These are phyloP conservation scores for Leishmania gerbilli DNA, from an alignment of 208 protist species.

Conservation along the genomic window DNA sequence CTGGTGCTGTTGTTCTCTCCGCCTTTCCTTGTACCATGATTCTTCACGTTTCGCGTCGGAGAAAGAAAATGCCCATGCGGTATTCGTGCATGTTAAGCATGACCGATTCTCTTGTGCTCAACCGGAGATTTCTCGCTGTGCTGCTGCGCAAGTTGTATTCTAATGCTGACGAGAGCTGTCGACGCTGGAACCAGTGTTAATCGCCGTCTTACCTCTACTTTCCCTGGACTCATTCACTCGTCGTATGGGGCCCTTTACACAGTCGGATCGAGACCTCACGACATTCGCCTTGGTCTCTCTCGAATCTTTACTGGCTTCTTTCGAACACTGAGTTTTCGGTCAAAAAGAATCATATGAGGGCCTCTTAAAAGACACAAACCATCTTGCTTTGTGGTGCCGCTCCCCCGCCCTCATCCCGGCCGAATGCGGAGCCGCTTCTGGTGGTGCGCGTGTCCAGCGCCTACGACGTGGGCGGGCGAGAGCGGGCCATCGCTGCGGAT, in stretches of 20 bases:
- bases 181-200: neutral
- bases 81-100: neutral
- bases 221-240: slow-evolving; percentile 5
- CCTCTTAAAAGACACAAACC: neutral
- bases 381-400: neutral
- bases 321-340: neutral
- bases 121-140: neutral
- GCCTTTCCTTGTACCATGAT: slow-evolving; percentile 4
- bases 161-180: neutral
- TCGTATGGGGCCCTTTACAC: neutral
- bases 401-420: neutral
- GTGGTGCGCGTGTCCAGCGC: neutral
- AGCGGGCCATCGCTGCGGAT: neutral
- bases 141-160: neutral
- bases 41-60: neutral
- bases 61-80: neutral
- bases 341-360: neutral
- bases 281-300: neutral
- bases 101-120: neutral
- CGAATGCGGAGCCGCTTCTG: neutral
- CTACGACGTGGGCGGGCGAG: neutral
- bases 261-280: neutral
- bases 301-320: neutral
- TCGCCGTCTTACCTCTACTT: neutral
- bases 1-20: neutral